A percentile compares a stretch with the other conserved stretches of the same genome.
These are phyloP conservation scores for Gossypium arboreum DNA, from an alignment of 345 rosid species.

Conservation along the genomic window DNA sequence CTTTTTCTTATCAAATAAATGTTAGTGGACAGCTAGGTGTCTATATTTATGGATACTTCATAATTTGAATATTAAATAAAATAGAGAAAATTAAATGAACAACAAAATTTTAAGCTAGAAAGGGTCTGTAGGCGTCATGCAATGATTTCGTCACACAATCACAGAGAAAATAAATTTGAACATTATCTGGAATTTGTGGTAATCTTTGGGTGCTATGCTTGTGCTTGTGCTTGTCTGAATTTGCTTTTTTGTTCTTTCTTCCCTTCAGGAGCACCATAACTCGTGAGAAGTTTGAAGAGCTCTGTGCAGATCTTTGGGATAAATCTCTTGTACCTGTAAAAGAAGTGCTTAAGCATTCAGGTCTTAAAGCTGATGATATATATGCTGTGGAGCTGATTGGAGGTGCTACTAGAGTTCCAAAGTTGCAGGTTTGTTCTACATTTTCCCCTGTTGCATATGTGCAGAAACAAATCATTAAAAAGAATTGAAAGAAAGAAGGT, in stretches of 20 bases:
- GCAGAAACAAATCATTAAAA: slow-evolving; percentile 1
- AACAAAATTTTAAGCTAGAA: background rate
- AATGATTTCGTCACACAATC: background rate
- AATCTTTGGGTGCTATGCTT: background rate
- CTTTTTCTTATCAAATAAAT: background rate
- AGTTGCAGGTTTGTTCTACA: slow-evolving; percentile 73
- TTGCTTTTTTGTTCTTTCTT: slow-evolving; percentile 13
- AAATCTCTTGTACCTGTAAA: slow-evolving; percentile 75
- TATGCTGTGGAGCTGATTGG: slow-evolving; percentile 92
- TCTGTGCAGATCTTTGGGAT: slow-evolving; percentile 92
- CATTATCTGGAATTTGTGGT: background rate
- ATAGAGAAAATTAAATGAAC: background rate
- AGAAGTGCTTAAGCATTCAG: slow-evolving; percentile 76
- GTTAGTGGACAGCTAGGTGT: background rate
- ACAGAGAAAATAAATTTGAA: background rate
- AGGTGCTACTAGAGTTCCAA: slow-evolving; percentile 98
- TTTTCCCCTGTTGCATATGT: slow-evolving; percentile 9
- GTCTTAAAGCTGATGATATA: slow-evolving; percentile 67
- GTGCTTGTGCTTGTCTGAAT: slow-evolving; percentile 8
- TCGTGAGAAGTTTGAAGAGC: slow-evolving; percentile 97
- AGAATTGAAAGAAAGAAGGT: background rate
- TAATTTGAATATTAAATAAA: background rate
- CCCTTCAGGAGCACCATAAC: slow-evolving; percentile 79
- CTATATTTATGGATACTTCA: background rate
- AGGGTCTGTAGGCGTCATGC: background rate